A percentile compares a stretch with the other conserved stretches of the same genome.
Evolutionary conservation across 768 basidiomycete species (phyloP).

Genomic region (Punctularia strigosozonata): DNA sequence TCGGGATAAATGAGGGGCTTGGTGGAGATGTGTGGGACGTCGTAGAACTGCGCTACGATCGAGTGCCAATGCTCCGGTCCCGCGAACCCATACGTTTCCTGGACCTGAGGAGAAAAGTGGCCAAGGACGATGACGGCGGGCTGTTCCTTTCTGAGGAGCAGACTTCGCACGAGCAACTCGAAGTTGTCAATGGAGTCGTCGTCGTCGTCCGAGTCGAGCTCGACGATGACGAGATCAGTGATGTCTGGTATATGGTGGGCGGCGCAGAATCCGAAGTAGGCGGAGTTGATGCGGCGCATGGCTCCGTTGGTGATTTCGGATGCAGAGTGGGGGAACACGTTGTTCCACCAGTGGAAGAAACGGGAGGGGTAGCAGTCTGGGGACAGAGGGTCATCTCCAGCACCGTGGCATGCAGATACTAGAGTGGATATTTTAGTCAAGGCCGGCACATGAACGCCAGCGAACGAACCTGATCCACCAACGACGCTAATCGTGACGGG

Average conservation of each 20-base stretch:
- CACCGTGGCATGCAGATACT: slow-evolving; percentile 93
- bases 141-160: slow-evolving; percentile 80
- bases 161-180: slow-evolving; percentile 84
- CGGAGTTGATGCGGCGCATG: slow-evolving; percentile 82
- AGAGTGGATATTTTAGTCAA: slow-evolving; percentile 2
- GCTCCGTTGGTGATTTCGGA: slow-evolving; percentile 98
- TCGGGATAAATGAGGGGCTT: slow-evolving; percentile 75
- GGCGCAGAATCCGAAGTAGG: slow-evolving; percentile 92
- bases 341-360: slow-evolving; percentile 97
- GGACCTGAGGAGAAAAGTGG: slow-evolving; percentile 84
- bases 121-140: slow-evolving; percentile 94
- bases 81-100: slow-evolving; percentile 67
- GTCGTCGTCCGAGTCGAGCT: slow-evolving; percentile 88
- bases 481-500: slow-evolving; percentile 85
- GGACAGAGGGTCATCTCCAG: slow-evolving; percentile 82
- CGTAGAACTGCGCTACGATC: slow-evolving; percentile 92
- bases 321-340: slow-evolving; percentile 94
- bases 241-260: slow-evolving; percentile 88
- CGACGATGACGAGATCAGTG: slow-evolving; percentile 90
- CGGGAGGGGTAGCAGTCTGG: slow-evolving; percentile 84
- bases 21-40: slow-evolving; percentile 84
- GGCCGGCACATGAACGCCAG: background rate
- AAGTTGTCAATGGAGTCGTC: slow-evolving; percentile 69
- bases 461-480: slow-evolving; percentile 70
- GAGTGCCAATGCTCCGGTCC: slow-evolving; percentile 89